Base-by-base conservation (phyloP, 1,139 yeast genomes). In the Magnusiomyces paraingens region DNA sequence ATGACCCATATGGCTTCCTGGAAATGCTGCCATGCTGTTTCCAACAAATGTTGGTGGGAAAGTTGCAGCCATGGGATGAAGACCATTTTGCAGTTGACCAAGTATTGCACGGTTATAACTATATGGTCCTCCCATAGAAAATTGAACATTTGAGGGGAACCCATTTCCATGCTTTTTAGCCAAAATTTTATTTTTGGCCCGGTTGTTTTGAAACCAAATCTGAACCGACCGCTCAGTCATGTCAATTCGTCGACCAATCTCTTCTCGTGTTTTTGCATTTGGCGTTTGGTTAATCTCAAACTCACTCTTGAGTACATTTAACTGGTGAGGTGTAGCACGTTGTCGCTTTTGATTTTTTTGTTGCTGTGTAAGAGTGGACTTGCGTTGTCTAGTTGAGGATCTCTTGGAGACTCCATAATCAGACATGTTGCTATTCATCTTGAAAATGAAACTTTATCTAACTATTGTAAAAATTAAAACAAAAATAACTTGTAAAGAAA, bases 211-310 rank as follows among this genome's bases (percentile, higher is more conserved):
- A 66, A 91, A 91, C 98, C 98, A 91, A 50, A 91, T 90, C 55
- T 96, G 78, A 2, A 91, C 96, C 3, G 95, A 90, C 60, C 95
- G 80, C 64, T 90, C 96, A 8, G 93, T 82, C 93, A 91, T 86
- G 49, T 86, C 87, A 1, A 95, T 88, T 57, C 77, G 77, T 6
- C 78, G 80, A 49, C 95, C 84, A 49, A 91, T 84, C 47, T 77
- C 81, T 64, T 82, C 85, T 46, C 98, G 72, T 51, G 81, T 79
- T 14, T 60, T 58, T 3, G 73, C 71, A 55, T 66, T 68, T 0
- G 76, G 76, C n/a, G 71, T 69, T 35, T 89, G 86, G 62, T 87
- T 87, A 55, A 72, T 73, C 52, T 80, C 81, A 66, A 88, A 89
- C 66, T 89, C 95, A 41, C 75, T 74, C 49, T 86, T 78, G 55